Conservation (phyloP, 495 filamentous ascomycete genomes). For the Penicillium psychrofluorescens region DNA sequence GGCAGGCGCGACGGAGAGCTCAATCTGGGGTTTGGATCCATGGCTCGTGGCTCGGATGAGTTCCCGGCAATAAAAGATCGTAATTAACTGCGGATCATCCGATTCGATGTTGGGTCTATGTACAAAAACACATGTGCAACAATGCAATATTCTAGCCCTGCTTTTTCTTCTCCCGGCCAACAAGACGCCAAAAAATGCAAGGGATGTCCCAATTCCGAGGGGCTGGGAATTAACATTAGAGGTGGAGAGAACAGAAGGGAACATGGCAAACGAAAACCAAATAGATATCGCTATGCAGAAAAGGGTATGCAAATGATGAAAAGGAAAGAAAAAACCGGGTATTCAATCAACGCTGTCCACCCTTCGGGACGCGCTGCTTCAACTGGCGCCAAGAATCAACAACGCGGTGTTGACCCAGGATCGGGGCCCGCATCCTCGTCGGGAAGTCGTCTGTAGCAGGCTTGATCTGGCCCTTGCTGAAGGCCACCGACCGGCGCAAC, state of each 20-base stretch:
- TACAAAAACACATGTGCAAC: background rate
- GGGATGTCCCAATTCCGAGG: background rate
- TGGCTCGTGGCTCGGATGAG: too few species aligned
- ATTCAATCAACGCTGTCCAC: background rate
- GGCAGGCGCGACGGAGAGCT: background rate
- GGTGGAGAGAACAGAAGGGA: too few species aligned
- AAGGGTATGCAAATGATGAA: too few species aligned
- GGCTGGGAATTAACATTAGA: too few species aligned
- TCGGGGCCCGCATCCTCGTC: slow-evolving; percentile 20
- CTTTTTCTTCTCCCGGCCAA: background rate
- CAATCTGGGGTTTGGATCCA: background rate
- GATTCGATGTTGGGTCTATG: background rate
- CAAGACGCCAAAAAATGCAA: slow-evolving; percentile 17
- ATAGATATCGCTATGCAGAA: too few species aligned
- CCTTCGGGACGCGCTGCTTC: slow-evolving; percentile 34
- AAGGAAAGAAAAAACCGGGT: background rate
- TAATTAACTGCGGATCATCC: too few species aligned
- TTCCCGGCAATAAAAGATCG: too few species aligned
- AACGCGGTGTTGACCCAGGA: slow-evolving; percentile 31
- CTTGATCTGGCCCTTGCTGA: slow-evolving; percentile 33
- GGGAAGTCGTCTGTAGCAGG: slow-evolving; percentile 33
- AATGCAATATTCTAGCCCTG: background rate
- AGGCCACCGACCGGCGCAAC: slow-evolving; percentile 31
- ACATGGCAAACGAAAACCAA: too few species aligned
- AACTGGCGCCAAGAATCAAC: slow-evolving; percentile 35